Conservation (phyloP, 768 basidiomycete genomes). For the Pholiota conissans region DNA sequence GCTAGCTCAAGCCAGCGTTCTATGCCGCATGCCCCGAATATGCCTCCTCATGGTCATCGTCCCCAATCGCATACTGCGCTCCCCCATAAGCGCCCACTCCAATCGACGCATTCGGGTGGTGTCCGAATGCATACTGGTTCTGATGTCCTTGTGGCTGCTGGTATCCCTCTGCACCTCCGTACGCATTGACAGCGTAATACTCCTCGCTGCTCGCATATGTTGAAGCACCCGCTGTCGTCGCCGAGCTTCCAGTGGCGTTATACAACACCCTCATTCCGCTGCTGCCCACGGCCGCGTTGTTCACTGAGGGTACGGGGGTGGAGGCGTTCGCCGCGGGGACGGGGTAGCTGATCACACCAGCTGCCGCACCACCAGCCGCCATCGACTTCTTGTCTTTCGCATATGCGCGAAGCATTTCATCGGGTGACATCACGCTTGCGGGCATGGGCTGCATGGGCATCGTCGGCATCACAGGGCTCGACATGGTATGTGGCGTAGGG, state of each 20-base stretch:
- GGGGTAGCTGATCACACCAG: constrained; percentile 22
- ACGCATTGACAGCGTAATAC: constrained; percentile 3
- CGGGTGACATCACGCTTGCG: constrained; percentile 52
- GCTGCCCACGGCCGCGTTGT: neutral
- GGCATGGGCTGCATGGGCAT: constrained; percentile 34
- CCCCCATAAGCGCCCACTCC: constrained; percentile 25
- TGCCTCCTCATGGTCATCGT: constrained; percentile 27
- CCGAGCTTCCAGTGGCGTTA: constrained; percentile 16
- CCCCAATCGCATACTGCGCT: constrained; percentile 32
- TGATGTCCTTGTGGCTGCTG: neutral
- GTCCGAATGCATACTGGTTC: constrained; percentile 17
- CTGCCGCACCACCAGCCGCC: constrained; percentile 9
- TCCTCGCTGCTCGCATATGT: constrained; percentile 1
- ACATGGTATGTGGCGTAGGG: constrained; percentile 1
- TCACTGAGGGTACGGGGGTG: neutral
- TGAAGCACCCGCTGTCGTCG: constrained; percentile 6
- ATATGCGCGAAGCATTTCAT: constrained; percentile 74
- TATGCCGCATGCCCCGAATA: constrained; percentile 1
- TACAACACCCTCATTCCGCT: constrained; percentile 21
- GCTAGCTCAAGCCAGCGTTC: neutral
- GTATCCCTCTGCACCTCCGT: constrained; percentile 6
- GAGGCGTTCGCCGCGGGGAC: constrained; percentile 20
- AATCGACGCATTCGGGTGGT: constrained; percentile 20
- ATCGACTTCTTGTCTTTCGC: constrained; percentile 27
- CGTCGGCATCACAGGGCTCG: constrained; percentile 31